Percentiles rank a stretch among this genome's conserved stretches.
These are phyloP conservation scores for Teratosphaeria gauchensis DNA, from an alignment of 2,329 filamentous ascomycete genomes.

Conservation along the genomic window DNA sequence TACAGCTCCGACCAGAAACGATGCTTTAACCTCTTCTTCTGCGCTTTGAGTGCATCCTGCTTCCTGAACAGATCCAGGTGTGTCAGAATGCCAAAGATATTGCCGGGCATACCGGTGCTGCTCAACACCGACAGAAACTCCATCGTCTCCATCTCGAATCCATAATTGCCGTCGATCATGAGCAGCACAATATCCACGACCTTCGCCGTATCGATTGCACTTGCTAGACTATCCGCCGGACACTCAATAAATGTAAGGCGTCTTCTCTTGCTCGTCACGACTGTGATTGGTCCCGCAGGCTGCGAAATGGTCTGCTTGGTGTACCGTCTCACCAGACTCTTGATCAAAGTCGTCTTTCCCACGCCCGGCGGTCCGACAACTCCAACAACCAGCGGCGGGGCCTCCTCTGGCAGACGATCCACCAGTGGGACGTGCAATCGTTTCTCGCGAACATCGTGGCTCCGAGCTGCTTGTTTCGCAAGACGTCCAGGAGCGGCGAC, in stretches of 20 bases:
- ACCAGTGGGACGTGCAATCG: constrained; percentile 91
- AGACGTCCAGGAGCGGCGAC: constrained; percentile 73
- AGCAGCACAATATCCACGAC: constrained; percentile 93
- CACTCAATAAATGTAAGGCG: constrained; percentile 93
- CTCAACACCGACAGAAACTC: constrained; percentile 92
- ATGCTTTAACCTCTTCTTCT: constrained; percentile 94
- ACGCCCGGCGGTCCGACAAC: constrained; percentile 91
- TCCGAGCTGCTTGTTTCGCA: constrained; percentile 62
- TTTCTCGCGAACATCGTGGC: constrained; percentile 83
- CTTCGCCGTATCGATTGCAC: constrained; percentile 95
- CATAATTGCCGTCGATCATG: constrained; percentile 98
- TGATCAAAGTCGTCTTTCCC: constrained; percentile 91
- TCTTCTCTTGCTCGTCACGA: constrained; percentile 92
- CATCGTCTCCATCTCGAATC: constrained; percentile 99
- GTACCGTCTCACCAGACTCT: constrained; percentile 87
- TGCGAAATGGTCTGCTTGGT: constrained; percentile 89
- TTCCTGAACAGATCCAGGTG: constrained; percentile 94
- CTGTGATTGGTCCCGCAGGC: constrained; percentile 83
- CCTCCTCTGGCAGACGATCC: constrained; percentile 90
- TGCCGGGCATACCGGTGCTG: constrained; percentile 95
- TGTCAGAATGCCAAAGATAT: constrained; percentile 93
- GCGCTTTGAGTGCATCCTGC: constrained; percentile 79
- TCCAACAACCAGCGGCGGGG: constrained; percentile 82
- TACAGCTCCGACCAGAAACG: constrained; percentile 96
- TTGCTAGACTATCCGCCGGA: constrained; percentile 83